Percentiles rank a stretch among this genome's conserved stretches.
Conservation (phyloP, 164 flowering plant genomes). For the Litsea cubeba region DNA sequence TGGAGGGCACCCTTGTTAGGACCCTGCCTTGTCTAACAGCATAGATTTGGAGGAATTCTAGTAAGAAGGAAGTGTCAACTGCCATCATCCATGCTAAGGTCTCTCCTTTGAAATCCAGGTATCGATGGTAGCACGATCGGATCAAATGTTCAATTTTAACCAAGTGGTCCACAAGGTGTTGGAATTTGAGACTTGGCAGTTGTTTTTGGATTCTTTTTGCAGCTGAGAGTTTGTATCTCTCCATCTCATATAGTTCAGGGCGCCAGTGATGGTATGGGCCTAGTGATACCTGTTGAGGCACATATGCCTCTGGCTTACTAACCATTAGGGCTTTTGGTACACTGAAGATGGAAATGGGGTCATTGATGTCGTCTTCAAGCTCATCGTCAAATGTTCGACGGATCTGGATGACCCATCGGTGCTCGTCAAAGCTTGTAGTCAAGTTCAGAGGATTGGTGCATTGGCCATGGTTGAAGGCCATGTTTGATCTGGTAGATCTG, state of each 20-base stretch:
- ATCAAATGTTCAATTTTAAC: slow-evolving; percentile 3
- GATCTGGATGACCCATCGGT: slow-evolving; percentile 13
- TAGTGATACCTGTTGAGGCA: slow-evolving; percentile 15
- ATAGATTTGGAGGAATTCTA: slow-evolving; percentile 11
- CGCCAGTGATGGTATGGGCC: slow-evolving; percentile 15
- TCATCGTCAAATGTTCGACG: slow-evolving; percentile 7
- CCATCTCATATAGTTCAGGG: slow-evolving; percentile 16
- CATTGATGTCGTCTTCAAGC: neutral
- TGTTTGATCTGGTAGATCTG: too few species aligned
- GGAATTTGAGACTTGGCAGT: slow-evolving; percentile 4
- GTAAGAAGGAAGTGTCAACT: slow-evolving; percentile 6
- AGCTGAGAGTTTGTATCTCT: slow-evolving; percentile 12
- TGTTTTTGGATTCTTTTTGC: slow-evolving; percentile 7
- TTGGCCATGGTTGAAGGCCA: too few species aligned
- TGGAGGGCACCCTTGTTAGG: neutral
- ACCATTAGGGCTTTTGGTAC: slow-evolving; percentile 7
- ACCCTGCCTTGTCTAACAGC: neutral
- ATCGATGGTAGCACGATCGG: slow-evolving; percentile 11
- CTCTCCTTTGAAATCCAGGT: slow-evolving; percentile 7
- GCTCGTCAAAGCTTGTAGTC: neutral
- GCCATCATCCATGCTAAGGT: slow-evolving; percentile 17
- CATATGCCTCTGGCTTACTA: slow-evolving; percentile 10
- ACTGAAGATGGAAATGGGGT: slow-evolving; percentile 13
- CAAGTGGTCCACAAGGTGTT: slow-evolving; percentile 4
- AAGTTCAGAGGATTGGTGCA: too few species aligned